A percentile compares a stretch with the other conserved stretches of the same genome.
phyloP scores from a whole-genome alignment of 495 filamentous ascomycete genomes.

The Trichoderma gamsii region DNA sequence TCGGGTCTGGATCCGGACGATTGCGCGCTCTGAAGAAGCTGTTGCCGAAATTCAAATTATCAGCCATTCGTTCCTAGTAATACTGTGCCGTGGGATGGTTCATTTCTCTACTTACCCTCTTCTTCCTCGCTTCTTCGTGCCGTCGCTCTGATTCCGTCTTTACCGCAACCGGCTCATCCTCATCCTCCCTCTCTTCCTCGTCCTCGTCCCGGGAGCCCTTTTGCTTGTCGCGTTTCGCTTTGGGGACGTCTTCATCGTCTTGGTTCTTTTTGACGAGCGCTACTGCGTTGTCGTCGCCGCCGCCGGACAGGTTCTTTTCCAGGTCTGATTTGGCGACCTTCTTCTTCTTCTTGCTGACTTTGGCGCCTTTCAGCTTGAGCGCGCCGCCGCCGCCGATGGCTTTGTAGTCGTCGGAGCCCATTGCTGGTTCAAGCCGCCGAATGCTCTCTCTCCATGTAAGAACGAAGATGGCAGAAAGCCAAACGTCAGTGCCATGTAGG shows the following conservation, averaged over 20 bases:
- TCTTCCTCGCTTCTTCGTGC: constrained; percentile 71
- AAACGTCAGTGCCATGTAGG: not conserved
- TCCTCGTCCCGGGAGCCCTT: constrained; percentile 19
- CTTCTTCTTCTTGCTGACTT: constrained; percentile 57
- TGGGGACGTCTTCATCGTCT: constrained; percentile 17
- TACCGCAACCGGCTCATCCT: constrained; percentile 22
- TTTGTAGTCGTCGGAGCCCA: constrained; percentile 66
- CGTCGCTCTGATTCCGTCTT: constrained; percentile 86
- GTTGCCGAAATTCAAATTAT: not conserved
- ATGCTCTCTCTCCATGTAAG: not conserved
- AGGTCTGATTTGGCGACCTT: constrained; percentile 37
- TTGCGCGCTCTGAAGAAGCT: constrained; percentile 64
- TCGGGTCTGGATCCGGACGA: constrained; percentile 47
- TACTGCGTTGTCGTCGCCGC: constrained; percentile 15
- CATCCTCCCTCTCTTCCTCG: constrained; percentile 18
- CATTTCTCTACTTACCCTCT: constrained; percentile 54
- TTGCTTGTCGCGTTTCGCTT: constrained; percentile 22
- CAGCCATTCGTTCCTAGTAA: not conserved
- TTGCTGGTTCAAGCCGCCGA: constrained; percentile 22
- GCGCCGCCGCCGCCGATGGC: constrained; percentile 52
- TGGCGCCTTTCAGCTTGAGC: constrained; percentile 74
- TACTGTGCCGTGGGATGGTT: no score
- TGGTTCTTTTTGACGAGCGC: constrained; percentile 21
- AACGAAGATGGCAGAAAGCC: not conserved
- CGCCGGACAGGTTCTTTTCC: constrained; percentile 31